phyloP scores from a whole-genome alignment of 495 filamentous ascomycete species.

The Hyaloscypha finlandica region DNA sequence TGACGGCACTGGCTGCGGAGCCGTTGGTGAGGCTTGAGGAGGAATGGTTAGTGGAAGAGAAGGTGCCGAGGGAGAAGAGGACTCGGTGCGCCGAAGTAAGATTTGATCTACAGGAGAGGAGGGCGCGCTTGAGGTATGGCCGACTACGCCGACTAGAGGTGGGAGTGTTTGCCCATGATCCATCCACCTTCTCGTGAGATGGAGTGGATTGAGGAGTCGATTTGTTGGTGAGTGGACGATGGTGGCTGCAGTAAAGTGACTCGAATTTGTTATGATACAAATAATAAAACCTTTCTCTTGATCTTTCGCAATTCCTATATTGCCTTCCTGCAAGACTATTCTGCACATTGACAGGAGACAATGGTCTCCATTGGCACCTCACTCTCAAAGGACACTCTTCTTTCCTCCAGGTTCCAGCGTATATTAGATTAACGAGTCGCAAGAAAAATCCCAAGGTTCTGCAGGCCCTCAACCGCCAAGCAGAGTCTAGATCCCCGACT shows the following conservation, averaged over 20 bases:
- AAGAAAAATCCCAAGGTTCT: too few species aligned
- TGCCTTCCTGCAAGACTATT: too few species aligned
- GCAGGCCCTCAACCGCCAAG: too few species aligned
- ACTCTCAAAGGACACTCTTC: too few species aligned
- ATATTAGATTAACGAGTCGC: too few species aligned
- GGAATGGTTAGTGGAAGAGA: background rate
- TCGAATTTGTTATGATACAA: too few species aligned
- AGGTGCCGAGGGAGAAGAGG: background rate
- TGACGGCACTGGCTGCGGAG: slow-evolving; percentile 22
- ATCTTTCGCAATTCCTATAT: too few species aligned
- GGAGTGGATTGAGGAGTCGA: background rate
- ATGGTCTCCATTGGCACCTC: too few species aligned
- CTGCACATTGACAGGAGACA: too few species aligned
- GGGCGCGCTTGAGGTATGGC: background rate
- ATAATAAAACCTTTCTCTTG: too few species aligned
- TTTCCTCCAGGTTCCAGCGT: too few species aligned
- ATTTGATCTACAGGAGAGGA: background rate
- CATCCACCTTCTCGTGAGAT: background rate
- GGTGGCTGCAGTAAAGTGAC: background rate
- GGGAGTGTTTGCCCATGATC: background rate
- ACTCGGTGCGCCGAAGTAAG: background rate
- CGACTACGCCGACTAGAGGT: background rate
- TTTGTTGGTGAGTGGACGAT: background rate
- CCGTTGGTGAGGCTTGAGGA: slow-evolving; percentile 23
- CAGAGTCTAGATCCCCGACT: too few species aligned